Evolutionary conservation across 2,329 filamentous ascomycete genomes (phyloP), one percentile per base, ranked within the genome.

Genomic region (Hypoxylon sp.): DNA sequence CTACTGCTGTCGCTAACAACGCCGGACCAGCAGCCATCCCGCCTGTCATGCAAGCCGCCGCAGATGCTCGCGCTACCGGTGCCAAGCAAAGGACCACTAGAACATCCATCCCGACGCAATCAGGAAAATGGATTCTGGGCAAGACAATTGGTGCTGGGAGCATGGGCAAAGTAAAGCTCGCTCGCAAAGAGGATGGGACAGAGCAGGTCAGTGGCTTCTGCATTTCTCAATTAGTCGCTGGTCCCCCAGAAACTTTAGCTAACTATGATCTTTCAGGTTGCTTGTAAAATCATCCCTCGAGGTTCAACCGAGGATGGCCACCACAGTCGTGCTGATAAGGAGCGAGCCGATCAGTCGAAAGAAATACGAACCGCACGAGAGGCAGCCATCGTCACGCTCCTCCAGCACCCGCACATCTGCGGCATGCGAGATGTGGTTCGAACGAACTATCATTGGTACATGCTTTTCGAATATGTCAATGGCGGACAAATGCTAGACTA

Each of bases 401-500:
- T 97, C 61, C 93, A 93, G 75, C 96, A 98, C 75, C 96, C 95
- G 12, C 96, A 97, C 76, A 96, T 99, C 62, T 98, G 96, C 78
- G 93, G 92, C 63, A 92, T 99, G 86, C 89, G 93, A 70, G 96
- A 99, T 80, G 93, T 97, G 24, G 91, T 98, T 60, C 91, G 94
- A 61, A 98, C 96, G 52, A 95, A 96, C 75, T 96, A 97, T 78
- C 96, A 99, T 80, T 99, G 96, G 96, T 99, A 99, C 80, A 99
- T 99, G 96, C 89, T 99, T 53, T 99, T 97, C 76, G 96, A 99
- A 81, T 97, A 96, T 78, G 96, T 99, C 79, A 97, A 99, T 76
- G 96, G 96, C 49, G 96, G 96, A 16, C 96, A 99, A 81, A 98
- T 99, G 96, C 89, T 99, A 66, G 96, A 99, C 82, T 99, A 98